Base-by-base conservation (phyloP, 306 rosid species). In the Rosa persica region DNA sequence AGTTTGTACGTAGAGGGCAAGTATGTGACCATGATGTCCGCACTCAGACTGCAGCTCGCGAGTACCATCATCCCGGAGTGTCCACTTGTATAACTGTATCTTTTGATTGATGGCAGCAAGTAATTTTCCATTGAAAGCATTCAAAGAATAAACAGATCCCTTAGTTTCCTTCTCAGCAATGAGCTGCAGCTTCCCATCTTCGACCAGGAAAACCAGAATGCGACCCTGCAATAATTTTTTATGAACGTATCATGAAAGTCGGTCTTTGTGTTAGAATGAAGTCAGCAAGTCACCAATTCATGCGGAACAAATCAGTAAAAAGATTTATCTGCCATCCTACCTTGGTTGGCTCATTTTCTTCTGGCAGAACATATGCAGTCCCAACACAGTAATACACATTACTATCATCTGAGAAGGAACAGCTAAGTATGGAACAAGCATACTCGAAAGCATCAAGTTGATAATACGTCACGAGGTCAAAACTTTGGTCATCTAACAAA, bases 81-180 rank as follows among this genome's bases (percentile, higher is more conserved):
- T 92, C 99, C 99, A 96, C 82, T 96, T 93, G 88, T 96, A 96
- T 76, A 96, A 80, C 84, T 96, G 99, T 83, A 96, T 96, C 81
- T 96, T 96, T 87, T 96, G 99, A 88, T 96, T 96, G 80, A 96
- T 96, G 67, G 93, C 98, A 76, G 99, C 99, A 61, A 96, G 97
- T 76, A 96, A 73, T 84, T 96, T 96, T 60, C 99, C 99, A 60
- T 96, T 96, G 80, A 96, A 96, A 4, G 99, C 94, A 77, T 91
- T 96, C 88, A 96, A 78, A 62, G 97, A 85, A 78, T 96, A 96
- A 80, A 93, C 99, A 76, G 99, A 86, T 58, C 99, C 99, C 84
- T 96, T 96, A 8, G 99, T 96, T 86, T 96, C 99, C 83, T 96
- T 96, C 90, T 96, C 99, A 0, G 97, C 97, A 69, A 96, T 86